Base-by-base conservation (phyloP, 2,329 filamentous ascomycete genomes). In the Fusarium cyanostomum region DNA sequence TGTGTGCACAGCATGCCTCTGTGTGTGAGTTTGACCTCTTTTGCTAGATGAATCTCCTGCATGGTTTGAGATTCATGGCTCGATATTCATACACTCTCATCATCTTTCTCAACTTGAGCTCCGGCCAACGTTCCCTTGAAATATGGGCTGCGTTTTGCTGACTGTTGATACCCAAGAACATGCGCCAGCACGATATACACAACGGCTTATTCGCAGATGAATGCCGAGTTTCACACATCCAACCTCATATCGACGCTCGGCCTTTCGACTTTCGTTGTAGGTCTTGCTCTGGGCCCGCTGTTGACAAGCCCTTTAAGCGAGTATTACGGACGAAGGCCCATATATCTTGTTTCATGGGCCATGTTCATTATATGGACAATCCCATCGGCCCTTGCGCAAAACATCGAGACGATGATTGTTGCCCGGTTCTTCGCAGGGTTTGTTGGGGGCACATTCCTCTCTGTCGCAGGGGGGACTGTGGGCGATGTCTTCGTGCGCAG, bases 181-280 rank as follows among this genome's bases (percentile, higher is more conserved):
- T 92, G 90, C 73, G 85, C 90, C 1, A 92, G 89, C 31, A 94
- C 92, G 5, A 86, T 95, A 67, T 96, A 96, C 76, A 68, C 67
- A 2, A 27, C 67, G 2, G 70, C 67, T 0, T 69, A 70, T 10
- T 30, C 39, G 0, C 64, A 69, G 24, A 64, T 69, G 37, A 57
- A 57, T 16, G 41, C 44, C 2, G 67, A 68, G 4, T 62, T 69
- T 42, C 28, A 55, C 16, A 45, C 16, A 7, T 61, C 67, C 2
- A 52, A 35, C 0, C 42, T 66, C 5, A 33, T 58, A 12, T 50
- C 56, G 1, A 63, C 64, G 0, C 46, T 62, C 1, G 67, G 67
- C 0, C 59, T 69, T 2, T 70, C 67, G 8, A 59, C 56, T 0
- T 69, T 70, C 1, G 67, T 69, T 9, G 13, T 68, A 46, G 92